Percentiles rank a stretch among this genome's conserved stretches.
Conservation (phyloP, 2,329 filamentous ascomycete genomes). For the Venturia carpophila region DNA sequence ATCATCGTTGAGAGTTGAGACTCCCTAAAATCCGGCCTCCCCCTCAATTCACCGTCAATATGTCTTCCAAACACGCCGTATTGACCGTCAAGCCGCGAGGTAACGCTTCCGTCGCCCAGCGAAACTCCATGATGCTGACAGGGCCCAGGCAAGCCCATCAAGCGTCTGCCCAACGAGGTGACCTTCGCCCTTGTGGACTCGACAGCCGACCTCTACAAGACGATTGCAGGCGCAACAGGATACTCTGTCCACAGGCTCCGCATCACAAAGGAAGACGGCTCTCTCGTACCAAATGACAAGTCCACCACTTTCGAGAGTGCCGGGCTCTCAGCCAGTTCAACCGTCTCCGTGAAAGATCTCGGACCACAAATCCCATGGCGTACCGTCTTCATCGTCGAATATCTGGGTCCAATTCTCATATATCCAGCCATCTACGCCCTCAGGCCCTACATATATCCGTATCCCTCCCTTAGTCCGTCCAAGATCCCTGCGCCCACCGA, state of each 20-base stretch:
- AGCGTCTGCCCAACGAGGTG: constrained; percentile 50
- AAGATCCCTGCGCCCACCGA: constrained; percentile 47
- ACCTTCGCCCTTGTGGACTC: constrained; percentile 45
- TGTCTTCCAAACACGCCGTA: constrained; percentile 38
- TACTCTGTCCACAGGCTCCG: constrained; percentile 53
- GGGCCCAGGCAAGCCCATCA: constrained; percentile 52
- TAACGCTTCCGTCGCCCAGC: constrained; percentile 23
- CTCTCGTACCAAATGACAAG: constrained; percentile 47
- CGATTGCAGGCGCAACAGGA: constrained; percentile 47
- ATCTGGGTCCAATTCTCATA: constrained; percentile 83
- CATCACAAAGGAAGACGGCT: constrained; percentile 58
- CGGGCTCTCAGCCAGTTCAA: constrained; percentile 51
- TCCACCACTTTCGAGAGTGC: constrained; percentile 46
- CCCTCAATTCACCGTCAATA: constrained; percentile 20
- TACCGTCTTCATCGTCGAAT: constrained; percentile 92
- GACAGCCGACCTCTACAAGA: constrained; percentile 49
- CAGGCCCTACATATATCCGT: constrained; percentile 64
- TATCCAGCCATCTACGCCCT: constrained; percentile 65
- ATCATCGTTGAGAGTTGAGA: too few species aligned
- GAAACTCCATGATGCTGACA: too few species aligned
- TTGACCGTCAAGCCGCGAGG: constrained; percentile 41
- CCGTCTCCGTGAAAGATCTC: constrained; percentile 83
- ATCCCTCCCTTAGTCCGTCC: constrained; percentile 28
- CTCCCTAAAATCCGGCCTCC: too few species aligned
- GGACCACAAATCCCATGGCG: constrained; percentile 87